phyloP scores from a whole-genome alignment of 495 filamentous ascomycete genomes.

The Podospora bellae-mahoneyi region DNA sequence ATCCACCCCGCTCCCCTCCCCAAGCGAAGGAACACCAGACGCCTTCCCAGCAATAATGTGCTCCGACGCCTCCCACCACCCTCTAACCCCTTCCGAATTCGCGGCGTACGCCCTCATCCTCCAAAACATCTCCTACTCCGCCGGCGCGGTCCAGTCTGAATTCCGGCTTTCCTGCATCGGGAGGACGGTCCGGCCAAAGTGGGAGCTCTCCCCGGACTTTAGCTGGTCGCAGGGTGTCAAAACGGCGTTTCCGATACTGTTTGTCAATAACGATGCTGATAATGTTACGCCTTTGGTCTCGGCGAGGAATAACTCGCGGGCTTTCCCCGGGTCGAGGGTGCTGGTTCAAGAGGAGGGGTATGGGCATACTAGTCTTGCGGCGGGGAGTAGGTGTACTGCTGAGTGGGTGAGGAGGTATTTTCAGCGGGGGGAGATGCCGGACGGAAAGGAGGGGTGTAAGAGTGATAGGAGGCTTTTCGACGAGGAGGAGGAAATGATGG shows the following conservation, averaged over 20 bases:
- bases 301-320: slow-evolving; percentile 48
- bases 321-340: slow-evolving; percentile 51
- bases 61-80: slow-evolving; percentile 47
- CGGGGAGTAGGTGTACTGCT: slow-evolving; percentile 36
- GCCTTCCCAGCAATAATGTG: slow-evolving; percentile 60
- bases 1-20: slow-evolving; percentile 30
- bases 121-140: slow-evolving; percentile 42
- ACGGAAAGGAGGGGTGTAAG: slow-evolving; percentile 30
- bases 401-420: slow-evolving; percentile 36
- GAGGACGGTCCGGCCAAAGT: slow-evolving; percentile 56
- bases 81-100: slow-evolving; percentile 41
- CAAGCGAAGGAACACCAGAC: slow-evolving; percentile 44
- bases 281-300: slow-evolving; percentile 53
- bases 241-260: slow-evolving; percentile 54
- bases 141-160: slow-evolving; percentile 58
- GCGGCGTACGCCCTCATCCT: slow-evolving; percentile 44
- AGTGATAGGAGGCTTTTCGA: slow-evolving; percentile 29
- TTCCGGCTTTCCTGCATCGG: slow-evolving; percentile 56
- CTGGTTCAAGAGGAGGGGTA: slow-evolving; percentile 51
- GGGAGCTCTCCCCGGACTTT: slow-evolving; percentile 46
- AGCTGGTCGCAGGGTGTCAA: slow-evolving; percentile 29
- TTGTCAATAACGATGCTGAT: slow-evolving; percentile 54
- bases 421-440: slow-evolving; percentile 34
- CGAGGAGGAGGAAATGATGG: slow-evolving; percentile 4
- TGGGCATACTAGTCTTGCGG: slow-evolving; percentile 43